Percentiles rank a stretch among this genome's conserved stretches.
Conservation (phyloP, 2,329 filamentous ascomycete species). For the Apiospora arundinis region DNA sequence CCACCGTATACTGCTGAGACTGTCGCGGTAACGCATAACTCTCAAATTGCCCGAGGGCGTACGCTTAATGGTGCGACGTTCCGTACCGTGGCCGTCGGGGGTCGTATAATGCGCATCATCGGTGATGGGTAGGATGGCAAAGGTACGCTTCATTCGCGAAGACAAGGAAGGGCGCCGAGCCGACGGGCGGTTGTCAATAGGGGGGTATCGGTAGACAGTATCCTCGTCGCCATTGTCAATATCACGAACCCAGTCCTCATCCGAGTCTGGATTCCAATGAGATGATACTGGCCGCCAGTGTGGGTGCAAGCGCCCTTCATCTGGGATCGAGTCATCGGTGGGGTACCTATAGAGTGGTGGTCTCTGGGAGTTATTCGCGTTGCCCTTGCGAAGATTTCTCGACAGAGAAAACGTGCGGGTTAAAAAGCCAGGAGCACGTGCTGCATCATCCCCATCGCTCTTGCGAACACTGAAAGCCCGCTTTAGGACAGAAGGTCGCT, state of each 20-base stretch:
- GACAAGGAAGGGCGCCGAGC: conserved; percentile 55
- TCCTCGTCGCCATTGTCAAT: conserved; percentile 38
- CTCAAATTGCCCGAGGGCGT: conserved; percentile 66
- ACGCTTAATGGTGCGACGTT: conserved; percentile 64
- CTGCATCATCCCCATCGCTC: conserved; percentile 51
- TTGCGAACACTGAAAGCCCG: conserved; percentile 59
- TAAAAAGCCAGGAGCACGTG: conserved; percentile 51
- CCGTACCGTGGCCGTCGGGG: conserved; percentile 45
- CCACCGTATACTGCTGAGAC: conserved; percentile 35
- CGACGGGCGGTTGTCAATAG: conserved; percentile 54
- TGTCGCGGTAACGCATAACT: conserved; percentile 61
- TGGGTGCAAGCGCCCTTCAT: conserved; percentile 63
- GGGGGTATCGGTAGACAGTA: conserved; percentile 53
- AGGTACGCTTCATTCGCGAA: conserved; percentile 61
- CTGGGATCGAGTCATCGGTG: conserved; percentile 51
- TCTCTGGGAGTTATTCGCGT: conserved; percentile 37
- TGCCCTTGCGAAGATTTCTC: conserved; percentile 44
- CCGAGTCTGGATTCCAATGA: conserved; percentile 40
- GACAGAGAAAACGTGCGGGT: conserved; percentile 61
- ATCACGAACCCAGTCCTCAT: conserved; percentile 37
- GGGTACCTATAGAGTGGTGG: conserved; percentile 45
- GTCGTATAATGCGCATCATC: conserved; percentile 46
- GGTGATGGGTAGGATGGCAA: conserved; percentile 63
- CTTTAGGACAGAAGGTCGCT: conserved; percentile 60
- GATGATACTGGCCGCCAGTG: conserved; percentile 65